phyloP scores from a whole-genome alignment of 139 green algal species.

The Chlorella vulgaris region DNA sequence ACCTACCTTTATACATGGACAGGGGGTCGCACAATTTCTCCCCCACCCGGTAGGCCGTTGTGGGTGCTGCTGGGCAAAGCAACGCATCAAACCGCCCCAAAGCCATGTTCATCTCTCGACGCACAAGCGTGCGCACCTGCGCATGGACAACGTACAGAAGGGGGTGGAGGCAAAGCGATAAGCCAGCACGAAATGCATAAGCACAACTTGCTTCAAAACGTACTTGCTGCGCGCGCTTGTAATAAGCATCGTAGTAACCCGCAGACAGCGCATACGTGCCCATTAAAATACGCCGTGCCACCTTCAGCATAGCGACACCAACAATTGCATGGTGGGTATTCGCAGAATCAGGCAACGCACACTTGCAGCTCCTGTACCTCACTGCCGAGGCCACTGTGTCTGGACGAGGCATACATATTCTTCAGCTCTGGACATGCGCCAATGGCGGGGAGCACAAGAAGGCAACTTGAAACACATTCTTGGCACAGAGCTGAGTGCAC shows the following conservation, averaged over 20 bases:
- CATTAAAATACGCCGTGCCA: constrained; percentile 98
- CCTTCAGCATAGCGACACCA: constrained; percentile 48
- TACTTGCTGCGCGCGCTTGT: constrained; percentile 94
- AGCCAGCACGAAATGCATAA: not conserved
- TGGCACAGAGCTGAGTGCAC: constrained; percentile 20
- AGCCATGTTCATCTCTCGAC: constrained; percentile 65
- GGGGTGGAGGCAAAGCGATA: not conserved
- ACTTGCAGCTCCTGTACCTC: not conserved
- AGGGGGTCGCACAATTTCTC: constrained; percentile 88
- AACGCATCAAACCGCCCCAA: constrained; percentile 74
- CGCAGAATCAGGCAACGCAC: not conserved
- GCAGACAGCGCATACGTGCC: constrained; percentile 95
- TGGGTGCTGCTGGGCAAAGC: constrained; percentile 85
- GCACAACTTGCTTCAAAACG: not conserved
- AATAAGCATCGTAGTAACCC: constrained; percentile 97
- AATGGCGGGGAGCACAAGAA: constrained; percentile 2
- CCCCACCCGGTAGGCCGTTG: constrained; percentile 83
- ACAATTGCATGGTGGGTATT: not conserved
- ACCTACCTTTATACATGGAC: constrained; percentile 80
- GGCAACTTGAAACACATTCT: not conserved
- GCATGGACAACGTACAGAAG: not conserved
- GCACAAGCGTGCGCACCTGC: constrained; percentile 89
- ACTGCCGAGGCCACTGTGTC: constrained; percentile 71
- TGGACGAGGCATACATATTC: constrained; percentile 68
- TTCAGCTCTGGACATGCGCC: constrained; percentile 54